phyloP scores from a whole-genome alignment of 129 eudicot species.

The Saussurea involucrata region DNA sequence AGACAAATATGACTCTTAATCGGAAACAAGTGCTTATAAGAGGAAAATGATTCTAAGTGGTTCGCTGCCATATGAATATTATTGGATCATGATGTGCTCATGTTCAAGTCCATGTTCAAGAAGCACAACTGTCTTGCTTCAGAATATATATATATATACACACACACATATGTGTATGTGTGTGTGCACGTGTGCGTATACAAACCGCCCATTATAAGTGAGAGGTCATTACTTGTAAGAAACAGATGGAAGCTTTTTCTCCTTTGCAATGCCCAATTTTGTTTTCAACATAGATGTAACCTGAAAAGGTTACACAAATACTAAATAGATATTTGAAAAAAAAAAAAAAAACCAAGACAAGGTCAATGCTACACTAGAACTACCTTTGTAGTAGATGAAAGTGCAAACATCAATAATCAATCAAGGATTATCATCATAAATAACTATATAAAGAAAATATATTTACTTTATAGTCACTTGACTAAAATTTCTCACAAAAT shows the following conservation, averaged over 20 bases:
- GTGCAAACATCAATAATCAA: background rate
- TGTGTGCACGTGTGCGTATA: too few relatives aligned
- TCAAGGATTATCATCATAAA: background rate
- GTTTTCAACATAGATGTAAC: conserved; percentile 66
- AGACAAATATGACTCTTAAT: background rate
- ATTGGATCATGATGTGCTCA: background rate
- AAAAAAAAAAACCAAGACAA: background rate
- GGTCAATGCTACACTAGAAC: background rate
- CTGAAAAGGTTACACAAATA: conserved; percentile 33
- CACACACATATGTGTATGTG: too few relatives aligned
- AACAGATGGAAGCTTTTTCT: conserved; percentile 68
- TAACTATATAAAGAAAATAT: background rate
- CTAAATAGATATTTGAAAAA: background rate
- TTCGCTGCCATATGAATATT: background rate
- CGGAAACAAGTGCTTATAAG: background rate
- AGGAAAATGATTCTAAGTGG: background rate
- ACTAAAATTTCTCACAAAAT: background rate
- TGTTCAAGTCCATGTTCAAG: too few relatives aligned
- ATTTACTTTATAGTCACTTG: background rate
- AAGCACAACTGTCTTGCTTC: too few relatives aligned
- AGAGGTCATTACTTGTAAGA: conserved; percentile 51
- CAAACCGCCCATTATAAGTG: background rate
- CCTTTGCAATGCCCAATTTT: conserved; percentile 49
- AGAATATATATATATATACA: too few relatives aligned
- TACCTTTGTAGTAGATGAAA: background rate